A percentile compares a stretch with the other conserved stretches of the same genome.
Conservation (phyloP, 2,329 filamentous ascomycete genomes). For the Zymoseptoria pseudotritici region DNA sequence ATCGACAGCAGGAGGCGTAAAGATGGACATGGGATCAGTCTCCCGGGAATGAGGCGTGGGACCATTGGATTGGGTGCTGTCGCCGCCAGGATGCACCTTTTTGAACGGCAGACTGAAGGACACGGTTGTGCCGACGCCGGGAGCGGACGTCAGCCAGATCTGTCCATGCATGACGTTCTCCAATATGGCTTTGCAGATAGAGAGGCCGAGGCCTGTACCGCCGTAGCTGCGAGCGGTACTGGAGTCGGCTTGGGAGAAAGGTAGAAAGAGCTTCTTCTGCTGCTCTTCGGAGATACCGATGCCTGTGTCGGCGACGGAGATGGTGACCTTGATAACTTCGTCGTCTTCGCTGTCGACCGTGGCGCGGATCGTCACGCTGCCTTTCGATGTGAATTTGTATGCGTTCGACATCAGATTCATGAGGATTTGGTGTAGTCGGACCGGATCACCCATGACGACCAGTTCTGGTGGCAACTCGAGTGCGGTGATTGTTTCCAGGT, state of each 20-base stretch:
- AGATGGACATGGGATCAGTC: slow-evolving; percentile 50
- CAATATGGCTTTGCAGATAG: slow-evolving; percentile 90
- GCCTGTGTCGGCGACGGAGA: slow-evolving; percentile 82
- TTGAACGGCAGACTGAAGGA: slow-evolving; percentile 82
- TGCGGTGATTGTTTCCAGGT: slow-evolving; percentile 51
- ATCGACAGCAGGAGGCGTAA: slow-evolving; percentile 43
- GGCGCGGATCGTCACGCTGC: slow-evolving; percentile 76
- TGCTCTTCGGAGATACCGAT: slow-evolving; percentile 83
- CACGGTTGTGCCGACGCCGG: slow-evolving; percentile 61
- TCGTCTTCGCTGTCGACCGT: slow-evolving; percentile 63
- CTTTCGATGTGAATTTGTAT: slow-evolving; percentile 85
- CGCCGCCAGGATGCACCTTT: slow-evolving; percentile 50
- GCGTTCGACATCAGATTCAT: slow-evolving; percentile 88
- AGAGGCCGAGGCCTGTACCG: slow-evolving; percentile 81
- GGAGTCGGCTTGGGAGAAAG: slow-evolving; percentile 86
- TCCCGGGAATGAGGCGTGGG: slow-evolving; percentile 26
- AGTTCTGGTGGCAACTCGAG: slow-evolving; percentile 49
- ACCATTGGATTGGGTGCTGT: slow-evolving; percentile 7
- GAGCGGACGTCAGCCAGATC: slow-evolving; percentile 72
- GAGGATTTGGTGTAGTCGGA: slow-evolving; percentile 45
- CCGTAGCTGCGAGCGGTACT: slow-evolving; percentile 87
- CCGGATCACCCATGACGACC: slow-evolving; percentile 45
- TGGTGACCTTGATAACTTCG: slow-evolving; percentile 66
- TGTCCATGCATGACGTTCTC: slow-evolving; percentile 84
- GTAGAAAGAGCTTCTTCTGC: slow-evolving; percentile 78